Base-by-base conservation (phyloP, 306 rosid species). In the Cyamopsis tetragonoloba region DNA sequence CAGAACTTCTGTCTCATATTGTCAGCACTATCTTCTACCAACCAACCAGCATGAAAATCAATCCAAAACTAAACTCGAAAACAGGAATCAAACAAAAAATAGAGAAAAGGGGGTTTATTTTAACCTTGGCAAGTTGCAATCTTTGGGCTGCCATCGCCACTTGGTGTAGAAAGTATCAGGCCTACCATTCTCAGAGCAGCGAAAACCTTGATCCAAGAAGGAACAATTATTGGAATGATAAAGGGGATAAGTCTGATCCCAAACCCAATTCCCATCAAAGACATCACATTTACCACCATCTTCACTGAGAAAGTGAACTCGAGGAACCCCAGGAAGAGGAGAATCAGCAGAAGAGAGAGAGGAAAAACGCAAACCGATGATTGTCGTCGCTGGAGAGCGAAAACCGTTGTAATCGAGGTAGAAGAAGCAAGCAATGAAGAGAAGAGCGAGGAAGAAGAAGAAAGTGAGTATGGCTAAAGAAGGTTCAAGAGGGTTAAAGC, bases 91-190 rank as follows among this genome's bases (percentile, higher is more conserved):
- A 26, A 37, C 4, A 13, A 46, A 56, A 53, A 27, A 18, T 3
- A 6, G 7, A 22, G 10, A 22, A 42, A 8, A 24, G 22, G 42
- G 71, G 59, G 34, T 4, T 4, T 32, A 7, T 3, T 0, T 6
- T 41, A 66, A 91, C 98, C 98, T 89, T 73, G 98, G 96, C 84
- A 92, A 82, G 82, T 84, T 81, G 77, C 98, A 92, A 64, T 51
- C 62, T 65, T 78, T 79, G 56, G 98, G 98, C 35, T 89, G 95
- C 98, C 98, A 92, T 44, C 95, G 87, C 96, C 98, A 89, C 51
- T 89, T 92, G 34, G 95, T 85, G 56, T 82, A 87, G 78, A 87
- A 77, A 31, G 61, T 56, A 56, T 87, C 96, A 62, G 88, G 88
- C 32, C 96, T 84, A 3, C 92, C 87, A 65, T 85, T 87, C 74